phyloP scores from a whole-genome alignment of 1,284 basidiomycete genomes.

The Inonotus hispidus region DNA sequence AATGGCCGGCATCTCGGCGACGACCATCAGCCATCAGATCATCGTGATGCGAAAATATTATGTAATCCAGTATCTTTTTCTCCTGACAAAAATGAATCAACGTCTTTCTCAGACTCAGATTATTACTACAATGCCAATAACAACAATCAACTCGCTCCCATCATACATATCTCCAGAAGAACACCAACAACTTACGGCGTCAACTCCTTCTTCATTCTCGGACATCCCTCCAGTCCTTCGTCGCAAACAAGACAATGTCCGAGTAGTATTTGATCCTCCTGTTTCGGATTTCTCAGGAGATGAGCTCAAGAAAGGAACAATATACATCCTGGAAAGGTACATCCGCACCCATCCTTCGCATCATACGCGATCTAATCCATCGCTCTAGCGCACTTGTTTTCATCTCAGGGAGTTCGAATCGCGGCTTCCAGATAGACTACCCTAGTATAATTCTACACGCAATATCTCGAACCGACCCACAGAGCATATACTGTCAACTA shows the following conservation, averaged over 20 bases:
- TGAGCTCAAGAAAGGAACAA: slow-evolving; percentile 29
- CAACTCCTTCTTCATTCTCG: slow-evolving; percentile 73
- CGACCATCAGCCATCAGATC: not conserved
- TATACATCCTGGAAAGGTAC: slow-evolving; percentile 43
- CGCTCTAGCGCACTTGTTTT: slow-evolving; percentile 65
- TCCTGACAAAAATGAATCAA: not conserved
- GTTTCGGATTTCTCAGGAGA: slow-evolving; percentile 27
- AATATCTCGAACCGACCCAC: slow-evolving; percentile 62
- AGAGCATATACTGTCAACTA: slow-evolving; percentile 86
- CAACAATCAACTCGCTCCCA: slow-evolving; percentile 47
- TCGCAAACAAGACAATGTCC: slow-evolving; percentile 33
- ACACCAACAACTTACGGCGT: slow-evolving; percentile 56
- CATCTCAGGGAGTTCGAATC: slow-evolving; percentile 53
- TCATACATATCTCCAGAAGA: slow-evolving; percentile 62
- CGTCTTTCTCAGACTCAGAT: not conserved
- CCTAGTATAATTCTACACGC: slow-evolving; percentile 87
- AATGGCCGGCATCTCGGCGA: not conserved
- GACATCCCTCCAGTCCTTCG: slow-evolving; percentile 37
- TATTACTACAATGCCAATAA: slow-evolving; percentile 26
- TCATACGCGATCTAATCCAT: not conserved
- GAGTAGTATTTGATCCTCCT: slow-evolving; percentile 33
- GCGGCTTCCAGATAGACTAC: slow-evolving; percentile 78
- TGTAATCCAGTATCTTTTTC: not conserved
- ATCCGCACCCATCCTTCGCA: not conserved
- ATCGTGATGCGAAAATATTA: not conserved